Conservation (phyloP, 148 eudicot genomes). For the Vaccinium corymbosum region DNA sequence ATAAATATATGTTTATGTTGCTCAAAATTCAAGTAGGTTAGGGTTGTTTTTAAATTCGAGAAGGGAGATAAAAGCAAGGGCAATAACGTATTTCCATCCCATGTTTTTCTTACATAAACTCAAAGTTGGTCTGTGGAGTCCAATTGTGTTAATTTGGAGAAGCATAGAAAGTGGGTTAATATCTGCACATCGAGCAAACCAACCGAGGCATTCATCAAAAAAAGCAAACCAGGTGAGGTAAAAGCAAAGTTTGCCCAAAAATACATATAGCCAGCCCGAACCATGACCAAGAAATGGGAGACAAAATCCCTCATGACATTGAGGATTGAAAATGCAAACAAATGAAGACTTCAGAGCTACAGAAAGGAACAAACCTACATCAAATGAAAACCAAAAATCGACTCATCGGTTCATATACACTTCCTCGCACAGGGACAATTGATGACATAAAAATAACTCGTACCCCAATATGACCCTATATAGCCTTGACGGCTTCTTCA, state of each 20-base stretch:
- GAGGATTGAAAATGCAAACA: neutral
- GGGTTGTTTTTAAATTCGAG: neutral
- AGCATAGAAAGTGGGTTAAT: neutral
- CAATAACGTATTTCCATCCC: neutral
- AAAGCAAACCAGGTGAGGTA: neutral
- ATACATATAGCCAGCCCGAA: neutral
- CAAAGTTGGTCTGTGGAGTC: neutral
- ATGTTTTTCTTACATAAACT: neutral
- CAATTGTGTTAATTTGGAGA: neutral
- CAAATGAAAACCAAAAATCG: slow-evolving; percentile 1
- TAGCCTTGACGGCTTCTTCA: slow-evolving; percentile 40
- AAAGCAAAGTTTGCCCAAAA: neutral
- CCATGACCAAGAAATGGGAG: neutral
- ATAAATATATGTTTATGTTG: no score
- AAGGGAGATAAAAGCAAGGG: neutral
- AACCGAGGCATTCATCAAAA: no score
- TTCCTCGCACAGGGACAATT: neutral
- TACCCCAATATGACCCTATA: slow-evolving; percentile 16
- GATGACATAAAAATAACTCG: neutral
- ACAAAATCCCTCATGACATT: neutral
- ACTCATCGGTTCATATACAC: neutral
- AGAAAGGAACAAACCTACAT: neutral
- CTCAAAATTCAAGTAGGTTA: no score
- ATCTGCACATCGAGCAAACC: neutral
- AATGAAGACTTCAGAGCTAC: neutral